Percentiles rank a stretch among this genome's conserved stretches.
phyloP scores from a whole-genome alignment of 768 basidiomycete species.

The Astraeus odoratus region DNA sequence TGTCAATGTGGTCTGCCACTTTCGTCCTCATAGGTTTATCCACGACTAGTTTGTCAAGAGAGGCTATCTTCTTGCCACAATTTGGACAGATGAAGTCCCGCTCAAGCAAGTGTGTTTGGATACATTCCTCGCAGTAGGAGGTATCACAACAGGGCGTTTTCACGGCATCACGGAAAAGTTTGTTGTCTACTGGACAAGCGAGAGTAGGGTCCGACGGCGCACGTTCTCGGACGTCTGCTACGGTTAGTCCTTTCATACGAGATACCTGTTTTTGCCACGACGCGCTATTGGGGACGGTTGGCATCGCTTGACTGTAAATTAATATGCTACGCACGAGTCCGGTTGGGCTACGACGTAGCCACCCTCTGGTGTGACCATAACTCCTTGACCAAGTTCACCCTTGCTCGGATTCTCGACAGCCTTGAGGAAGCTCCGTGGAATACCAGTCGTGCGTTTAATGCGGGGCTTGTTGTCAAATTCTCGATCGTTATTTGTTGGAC shows the following conservation, averaged over 20 bases:
- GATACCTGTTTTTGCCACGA: constrained; percentile 93
- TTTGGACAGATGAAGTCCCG: constrained; percentile 92
- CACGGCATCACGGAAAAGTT: constrained; percentile 89
- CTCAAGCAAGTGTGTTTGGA: constrained; percentile 89
- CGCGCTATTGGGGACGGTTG: constrained; percentile 41
- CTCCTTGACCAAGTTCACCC: constrained; percentile 69
- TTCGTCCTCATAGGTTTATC: constrained; percentile 76
- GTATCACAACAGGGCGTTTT: constrained; percentile 93
- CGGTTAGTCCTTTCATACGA: constrained; percentile 73
- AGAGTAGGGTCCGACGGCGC: constrained; percentile 73
- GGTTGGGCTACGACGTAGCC: constrained; percentile 97
- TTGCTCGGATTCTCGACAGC: constrained; percentile 83
- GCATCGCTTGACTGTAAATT: neutral
- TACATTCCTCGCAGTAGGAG: constrained; percentile 93
- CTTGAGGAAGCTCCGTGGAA: constrained; percentile 95
- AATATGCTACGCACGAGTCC: constrained; percentile 64
- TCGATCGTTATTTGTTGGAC: constrained; percentile 94
- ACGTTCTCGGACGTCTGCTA: constrained; percentile 83
- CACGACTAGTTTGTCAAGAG: constrained; percentile 76
- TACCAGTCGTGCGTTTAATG: constrained; percentile 97
- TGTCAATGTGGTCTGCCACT: constrained; percentile 79
- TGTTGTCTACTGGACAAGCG: constrained; percentile 87
- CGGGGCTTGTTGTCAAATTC: constrained; percentile 92
- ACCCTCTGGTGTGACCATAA: constrained; percentile 99
- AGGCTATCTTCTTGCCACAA: constrained; percentile 82